Percentiles rank a stretch among this genome's conserved stretches.
Conservation (phyloP, 805 yeast species). For the Saccharomycopsis oosterbeekiorum region DNA sequence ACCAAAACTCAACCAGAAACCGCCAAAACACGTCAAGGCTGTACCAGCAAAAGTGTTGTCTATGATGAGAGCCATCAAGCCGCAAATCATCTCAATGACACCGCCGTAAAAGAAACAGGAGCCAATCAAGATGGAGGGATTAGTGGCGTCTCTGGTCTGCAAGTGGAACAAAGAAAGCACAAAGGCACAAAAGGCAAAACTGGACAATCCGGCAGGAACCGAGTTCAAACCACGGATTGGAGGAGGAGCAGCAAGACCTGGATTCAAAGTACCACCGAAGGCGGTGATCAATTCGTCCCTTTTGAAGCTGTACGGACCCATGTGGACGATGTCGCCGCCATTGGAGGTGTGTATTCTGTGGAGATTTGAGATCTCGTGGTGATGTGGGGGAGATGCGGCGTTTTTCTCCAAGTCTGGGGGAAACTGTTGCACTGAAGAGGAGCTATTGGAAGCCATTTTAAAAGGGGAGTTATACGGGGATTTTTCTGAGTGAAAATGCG, state of each 20-base stretch:
- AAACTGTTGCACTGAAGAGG: conserved; percentile 8
- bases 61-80: conserved; percentile 52
- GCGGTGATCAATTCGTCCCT: conserved; percentile 45
- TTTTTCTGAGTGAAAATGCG: too few relatives aligned
- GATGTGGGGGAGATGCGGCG: background rate
- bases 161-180: conserved; percentile 46
- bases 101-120: conserved; percentile 58
- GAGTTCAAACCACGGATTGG: conserved; percentile 47
- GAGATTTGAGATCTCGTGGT: conserved; percentile 1
- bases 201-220: conserved; percentile 53
- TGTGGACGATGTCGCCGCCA: conserved; percentile 20
- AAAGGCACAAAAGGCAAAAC: conserved; percentile 54
- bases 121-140: conserved; percentile 46
- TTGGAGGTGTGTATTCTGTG: conserved; percentile 10
- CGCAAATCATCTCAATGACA: conserved; percentile 46
- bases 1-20: conserved; percentile 59
- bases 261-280: conserved; percentile 45
- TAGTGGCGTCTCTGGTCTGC: conserved; percentile 39
- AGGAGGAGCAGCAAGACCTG: conserved; percentile 27
- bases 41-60: conserved; percentile 64
- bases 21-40: conserved; percentile 54
- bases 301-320: conserved; percentile 27
- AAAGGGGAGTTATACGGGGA: too few relatives aligned
- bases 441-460: background rate
- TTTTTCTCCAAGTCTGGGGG: conserved; percentile 18